Conservation (phyloP, 345 rosid species). For the Hypericum perforatum region DNA sequence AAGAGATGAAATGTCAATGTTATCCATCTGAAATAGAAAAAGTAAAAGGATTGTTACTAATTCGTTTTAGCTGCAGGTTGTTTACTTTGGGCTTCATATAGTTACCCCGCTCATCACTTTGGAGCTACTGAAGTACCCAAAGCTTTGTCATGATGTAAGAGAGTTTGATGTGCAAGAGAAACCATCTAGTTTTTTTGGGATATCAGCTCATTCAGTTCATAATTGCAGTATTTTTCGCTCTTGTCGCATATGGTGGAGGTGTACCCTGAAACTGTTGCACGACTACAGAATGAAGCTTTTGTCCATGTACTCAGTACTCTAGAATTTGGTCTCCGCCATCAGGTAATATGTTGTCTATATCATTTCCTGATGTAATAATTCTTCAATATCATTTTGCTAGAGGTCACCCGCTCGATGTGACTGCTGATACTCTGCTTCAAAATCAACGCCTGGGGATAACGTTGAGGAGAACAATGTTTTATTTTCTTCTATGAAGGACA, state of each 20-base stretch:
- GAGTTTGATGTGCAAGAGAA: slow-evolving; percentile 3
- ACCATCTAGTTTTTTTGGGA: background rate
- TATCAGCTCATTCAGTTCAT: slow-evolving; percentile 17
- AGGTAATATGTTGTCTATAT: slow-evolving; percentile 36
- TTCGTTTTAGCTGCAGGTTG: slow-evolving; percentile 54
- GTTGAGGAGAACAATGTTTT: background rate
- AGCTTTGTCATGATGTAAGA: slow-evolving; percentile 95
- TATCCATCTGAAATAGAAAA: slow-evolving; percentile 3
- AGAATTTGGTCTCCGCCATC: slow-evolving; percentile 87
- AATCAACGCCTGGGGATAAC: too few relatives aligned
- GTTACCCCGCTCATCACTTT: slow-evolving; percentile 77
- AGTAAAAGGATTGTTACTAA: slow-evolving; percentile 21
- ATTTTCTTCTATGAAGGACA: slow-evolving; percentile 35
- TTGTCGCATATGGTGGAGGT: slow-evolving; percentile 92
- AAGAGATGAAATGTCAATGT: too few relatives aligned
- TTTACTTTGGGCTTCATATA: slow-evolving; percentile 83
- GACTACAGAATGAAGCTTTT: slow-evolving; percentile 62
- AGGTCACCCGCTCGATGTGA: too few relatives aligned
- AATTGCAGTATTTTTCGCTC: slow-evolving; percentile 70
- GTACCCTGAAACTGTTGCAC: slow-evolving; percentile 83
- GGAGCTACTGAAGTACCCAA: slow-evolving; percentile 94
- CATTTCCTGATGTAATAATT: too few relatives aligned
- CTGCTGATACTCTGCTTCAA: too few relatives aligned
- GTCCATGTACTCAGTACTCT: slow-evolving; percentile 71
- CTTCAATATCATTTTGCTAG: too few relatives aligned